Percentiles rank a stretch among this genome's conserved stretches.
These are phyloP conservation scores for Hypoxylon sp. DNA, from an alignment of 2,329 filamentous ascomycete species.

Conservation along the genomic window DNA sequence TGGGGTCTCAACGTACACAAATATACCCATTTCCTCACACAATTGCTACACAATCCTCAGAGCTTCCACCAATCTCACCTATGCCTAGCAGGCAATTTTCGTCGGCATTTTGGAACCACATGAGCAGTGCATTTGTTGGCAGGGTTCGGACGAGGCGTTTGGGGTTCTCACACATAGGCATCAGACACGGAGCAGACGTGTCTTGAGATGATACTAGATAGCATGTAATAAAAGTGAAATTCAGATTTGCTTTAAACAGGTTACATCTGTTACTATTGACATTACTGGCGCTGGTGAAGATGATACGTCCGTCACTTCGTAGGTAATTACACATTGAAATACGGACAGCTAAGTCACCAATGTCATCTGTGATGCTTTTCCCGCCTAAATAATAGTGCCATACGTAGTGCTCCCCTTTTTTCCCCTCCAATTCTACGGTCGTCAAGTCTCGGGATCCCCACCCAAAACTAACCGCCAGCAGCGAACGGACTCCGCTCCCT, in stretches of 20 bases:
- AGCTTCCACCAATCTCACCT: neutral
- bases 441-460: too few relatives aligned
- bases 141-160: conserved; percentile 27
- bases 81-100: neutral
- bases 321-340: too few relatives aligned
- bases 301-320: too few relatives aligned
- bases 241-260: conserved; percentile 1
- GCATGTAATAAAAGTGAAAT: conserved; percentile 6
- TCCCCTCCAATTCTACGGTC: too few relatives aligned
- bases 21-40: conserved; percentile 5
- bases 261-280: neutral
- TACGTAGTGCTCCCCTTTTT: neutral
- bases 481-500: conserved; percentile 53
- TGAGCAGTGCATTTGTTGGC: conserved; percentile 17
- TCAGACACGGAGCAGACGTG: neutral
- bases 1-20: neutral
- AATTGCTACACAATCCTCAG: conserved; percentile 5
- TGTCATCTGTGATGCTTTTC: too few relatives aligned
- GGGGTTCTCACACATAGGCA: conserved; percentile 21
- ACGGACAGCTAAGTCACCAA: too few relatives aligned
- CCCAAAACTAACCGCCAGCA: conserved; percentile 43
- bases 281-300: neutral
- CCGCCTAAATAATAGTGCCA: too few relatives aligned
- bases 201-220: conserved; percentile 2
- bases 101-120: conserved; percentile 14